Conservation (phyloP, 2,329 filamentous ascomycete species). For the Lasiodiplodia sp. region DNA sequence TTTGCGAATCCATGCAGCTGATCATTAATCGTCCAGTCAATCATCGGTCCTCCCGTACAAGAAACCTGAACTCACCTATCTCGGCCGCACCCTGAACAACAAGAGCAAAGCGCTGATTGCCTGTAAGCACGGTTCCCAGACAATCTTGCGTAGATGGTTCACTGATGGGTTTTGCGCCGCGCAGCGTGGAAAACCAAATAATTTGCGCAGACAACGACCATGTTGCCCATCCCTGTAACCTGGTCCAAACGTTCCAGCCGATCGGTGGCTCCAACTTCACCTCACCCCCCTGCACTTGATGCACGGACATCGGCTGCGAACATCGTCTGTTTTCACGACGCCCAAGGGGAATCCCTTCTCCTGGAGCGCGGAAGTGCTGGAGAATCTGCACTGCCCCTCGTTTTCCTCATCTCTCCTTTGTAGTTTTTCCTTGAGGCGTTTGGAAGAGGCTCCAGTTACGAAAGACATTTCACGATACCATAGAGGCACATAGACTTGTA, state of each 20-base stretch:
- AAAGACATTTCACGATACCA: too few relatives aligned
- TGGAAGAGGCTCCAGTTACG: too few relatives aligned
- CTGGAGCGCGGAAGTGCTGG: neutral
- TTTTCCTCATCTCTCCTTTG: neutral
- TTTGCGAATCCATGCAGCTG: neutral
- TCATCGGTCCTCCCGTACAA: neutral
- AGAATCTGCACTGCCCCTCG: neutral
- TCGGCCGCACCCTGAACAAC: neutral
- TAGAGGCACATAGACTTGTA: too few relatives aligned
- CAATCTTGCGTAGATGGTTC: neutral
- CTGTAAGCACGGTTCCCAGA: neutral
- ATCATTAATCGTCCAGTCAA: neutral
- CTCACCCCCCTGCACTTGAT: neutral
- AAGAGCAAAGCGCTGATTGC: slow-evolving; percentile 4
- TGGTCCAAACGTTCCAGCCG: neutral
- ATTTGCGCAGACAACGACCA: neutral
- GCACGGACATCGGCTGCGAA: neutral
- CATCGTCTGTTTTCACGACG: neutral
- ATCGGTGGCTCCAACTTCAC: neutral
- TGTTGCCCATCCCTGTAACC: neutral
- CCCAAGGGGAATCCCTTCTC: neutral
- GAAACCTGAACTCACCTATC: slow-evolving; percentile 12
- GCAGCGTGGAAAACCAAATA: neutral
- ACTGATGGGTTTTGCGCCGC: neutral
- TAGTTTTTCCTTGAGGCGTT: too few relatives aligned